These are phyloP conservation scores for Chytridium lagenaria DNA, from an alignment of 371 early-diverging fungal species.

Conservation along the genomic window DNA sequence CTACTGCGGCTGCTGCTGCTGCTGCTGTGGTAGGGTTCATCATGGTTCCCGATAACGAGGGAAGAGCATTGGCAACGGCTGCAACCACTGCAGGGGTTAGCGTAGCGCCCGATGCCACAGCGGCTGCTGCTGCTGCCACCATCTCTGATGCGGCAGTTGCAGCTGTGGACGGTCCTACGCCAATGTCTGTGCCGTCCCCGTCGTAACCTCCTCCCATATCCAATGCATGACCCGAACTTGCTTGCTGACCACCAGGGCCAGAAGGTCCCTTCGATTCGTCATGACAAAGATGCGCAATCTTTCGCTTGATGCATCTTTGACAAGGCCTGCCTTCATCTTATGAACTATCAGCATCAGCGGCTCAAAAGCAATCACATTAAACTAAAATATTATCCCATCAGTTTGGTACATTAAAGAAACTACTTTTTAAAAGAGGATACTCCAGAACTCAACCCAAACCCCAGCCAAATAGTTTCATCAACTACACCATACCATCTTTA, in stretches of 20 bases:
- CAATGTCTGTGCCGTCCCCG: background rate
- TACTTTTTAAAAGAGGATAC: too few relatives aligned
- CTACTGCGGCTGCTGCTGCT: background rate
- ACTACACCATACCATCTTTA: too few relatives aligned
- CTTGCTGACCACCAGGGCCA: background rate
- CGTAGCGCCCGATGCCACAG: slow-evolving; percentile 17
- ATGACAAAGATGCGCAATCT: slow-evolving; percentile 89
- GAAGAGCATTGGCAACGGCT: slow-evolving; percentile 21
- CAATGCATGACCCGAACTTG: background rate
- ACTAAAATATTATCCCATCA: too few relatives aligned
- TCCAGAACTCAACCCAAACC: too few relatives aligned
- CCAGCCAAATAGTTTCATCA: too few relatives aligned
- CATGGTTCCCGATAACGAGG: background rate
- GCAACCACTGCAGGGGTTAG: slow-evolving; percentile 19
- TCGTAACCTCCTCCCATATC: background rate
- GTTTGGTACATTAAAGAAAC: too few relatives aligned
- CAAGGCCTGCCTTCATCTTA: slow-evolving; percentile 76
- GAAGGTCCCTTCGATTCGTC: slow-evolving; percentile 72
- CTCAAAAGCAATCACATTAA: too few relatives aligned
- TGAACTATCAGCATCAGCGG: too few relatives aligned
- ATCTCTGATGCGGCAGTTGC: slow-evolving; percentile 15
- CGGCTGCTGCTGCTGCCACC: slow-evolving; percentile 22
- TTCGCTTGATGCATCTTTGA: slow-evolving; percentile 91
- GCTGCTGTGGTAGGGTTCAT: background rate
- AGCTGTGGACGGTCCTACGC: slow-evolving; percentile 1